phyloP scores from a whole-genome alignment of 2,329 filamentous ascomycete species.

The Sporothrix globosa region DNA sequence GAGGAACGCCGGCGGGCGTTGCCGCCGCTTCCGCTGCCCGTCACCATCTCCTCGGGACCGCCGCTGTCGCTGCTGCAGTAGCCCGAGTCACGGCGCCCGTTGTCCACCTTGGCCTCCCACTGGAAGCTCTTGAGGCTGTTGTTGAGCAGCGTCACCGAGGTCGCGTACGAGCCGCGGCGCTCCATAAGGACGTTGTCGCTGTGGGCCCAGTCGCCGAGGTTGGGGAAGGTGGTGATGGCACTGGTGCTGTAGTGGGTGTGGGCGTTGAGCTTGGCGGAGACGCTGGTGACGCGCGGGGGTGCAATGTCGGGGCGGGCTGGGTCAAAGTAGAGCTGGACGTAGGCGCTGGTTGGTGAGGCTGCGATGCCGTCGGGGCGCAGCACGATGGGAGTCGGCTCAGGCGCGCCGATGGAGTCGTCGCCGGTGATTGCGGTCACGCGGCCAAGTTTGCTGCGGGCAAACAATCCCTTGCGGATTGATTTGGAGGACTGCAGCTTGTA shows the following conservation, averaged over 20 bases:
- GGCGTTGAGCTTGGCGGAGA: conserved; percentile 56
- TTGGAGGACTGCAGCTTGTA: conserved; percentile 58
- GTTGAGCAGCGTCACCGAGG: conserved; percentile 49
- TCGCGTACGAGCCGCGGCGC: conserved; percentile 53
- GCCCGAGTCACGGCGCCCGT: conserved; percentile 55
- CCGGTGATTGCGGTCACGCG: conserved; percentile 50
- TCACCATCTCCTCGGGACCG: conserved; percentile 9
- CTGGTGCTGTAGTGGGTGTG: conserved; percentile 57
- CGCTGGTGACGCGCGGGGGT: conserved; percentile 54
- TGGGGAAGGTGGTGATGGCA: conserved; percentile 53
- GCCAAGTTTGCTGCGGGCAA: conserved; percentile 55
- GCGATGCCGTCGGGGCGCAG: conserved; percentile 54
- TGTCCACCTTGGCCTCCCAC: conserved; percentile 49
- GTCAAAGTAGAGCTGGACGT: conserved; percentile 54
- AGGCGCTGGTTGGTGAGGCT: conserved; percentile 49
- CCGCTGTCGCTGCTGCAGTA: conserved; percentile 49
- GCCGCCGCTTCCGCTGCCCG: not conserved
- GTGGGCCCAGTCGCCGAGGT: conserved; percentile 52
- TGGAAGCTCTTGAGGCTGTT: conserved; percentile 42
- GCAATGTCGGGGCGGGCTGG: conserved; percentile 49
- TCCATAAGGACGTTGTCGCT: conserved; percentile 43
- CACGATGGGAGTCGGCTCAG: conserved; percentile 55
- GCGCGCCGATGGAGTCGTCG: conserved; percentile 38
- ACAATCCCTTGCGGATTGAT: conserved; percentile 56
- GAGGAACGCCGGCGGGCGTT: conserved; percentile 3